Base-by-base conservation (phyloP, 2,329 filamentous ascomycete species). In the Phialemoniopsis sp. region DNA sequence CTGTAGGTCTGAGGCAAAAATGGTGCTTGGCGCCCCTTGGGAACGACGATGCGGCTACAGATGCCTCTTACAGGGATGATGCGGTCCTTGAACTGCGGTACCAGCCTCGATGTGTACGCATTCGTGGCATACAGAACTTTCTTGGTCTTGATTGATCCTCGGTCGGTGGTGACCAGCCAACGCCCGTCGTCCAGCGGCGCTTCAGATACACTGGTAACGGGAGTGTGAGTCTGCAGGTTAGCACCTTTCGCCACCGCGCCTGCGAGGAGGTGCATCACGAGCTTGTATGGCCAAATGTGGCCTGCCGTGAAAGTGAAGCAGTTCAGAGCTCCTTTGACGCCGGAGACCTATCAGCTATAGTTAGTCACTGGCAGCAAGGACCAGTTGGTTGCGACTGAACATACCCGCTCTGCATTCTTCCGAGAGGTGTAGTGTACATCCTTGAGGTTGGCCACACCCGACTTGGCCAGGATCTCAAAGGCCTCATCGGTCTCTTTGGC, bases 311-410 rank as follows among this genome's bases (percentile, higher is more conserved):
- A 62, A 3, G 49, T 55, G 40, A 58, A 57, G 4, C 45, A 52
- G 4, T 48, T 53, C 28, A 57, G 56, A 2, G 62, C 60, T 3
- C 54, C 57, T 32, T 60, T 65, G 18, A 66, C 48, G 3, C 58
- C 58, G 4, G 59, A 43, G 29, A 54, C 16, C 62, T 55, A 9
- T 45, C 5, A 6, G 6, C 13, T 13, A 14, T 32, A 6, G 10
- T 6, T 6, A 26, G 21, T 26, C 21, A 26, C 10, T 26, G 10
- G 21, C 21, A 26, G 10, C 21, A 13, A 7, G 13, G 30, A 32
- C 7, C 8, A 32, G 13, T 8, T 32, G 35, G 8, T 19, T 34
- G 2, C 9, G 3, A 13, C 5, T 16, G 8, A 14, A 17, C 40
- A 16, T 21, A 41, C 42, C n/a, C 40, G 29, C 30, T 45, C 43